These are phyloP conservation scores for Bipolaris zeicola DNA, from an alignment of 2,329 filamentous ascomycete genomes.

Conservation along the genomic window DNA sequence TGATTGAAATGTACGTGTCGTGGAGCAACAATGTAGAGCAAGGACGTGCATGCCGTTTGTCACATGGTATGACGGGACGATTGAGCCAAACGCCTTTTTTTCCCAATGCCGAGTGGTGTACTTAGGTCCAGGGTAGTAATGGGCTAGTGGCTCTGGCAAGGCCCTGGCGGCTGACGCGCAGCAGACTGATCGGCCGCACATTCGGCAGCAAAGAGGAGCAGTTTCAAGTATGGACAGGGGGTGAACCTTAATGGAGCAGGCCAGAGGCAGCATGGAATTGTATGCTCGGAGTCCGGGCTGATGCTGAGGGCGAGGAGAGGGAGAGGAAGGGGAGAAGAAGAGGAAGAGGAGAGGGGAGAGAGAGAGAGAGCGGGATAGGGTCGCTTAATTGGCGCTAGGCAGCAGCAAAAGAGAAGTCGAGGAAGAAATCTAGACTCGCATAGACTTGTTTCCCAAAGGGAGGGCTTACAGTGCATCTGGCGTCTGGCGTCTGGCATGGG, in stretches of 20 bases:
- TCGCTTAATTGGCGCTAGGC: not conserved
- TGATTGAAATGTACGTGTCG: not conserved
- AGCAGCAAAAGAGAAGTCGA: not conserved
- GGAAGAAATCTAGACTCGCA: constrained; percentile 6
- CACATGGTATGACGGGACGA: not conserved
- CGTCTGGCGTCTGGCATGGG: not conserved
- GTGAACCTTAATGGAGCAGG: not conserved
- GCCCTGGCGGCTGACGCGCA: constrained; percentile 2
- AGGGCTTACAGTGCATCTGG: not conserved
- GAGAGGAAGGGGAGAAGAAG: not conserved
- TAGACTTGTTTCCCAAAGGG: not conserved
- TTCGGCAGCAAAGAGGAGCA: not conserved
- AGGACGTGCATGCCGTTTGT: not conserved
- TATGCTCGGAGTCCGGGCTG: too few relatives aligned
- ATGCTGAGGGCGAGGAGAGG: too few relatives aligned
- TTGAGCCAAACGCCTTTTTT: constrained; percentile 1
- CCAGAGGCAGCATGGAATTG: too few relatives aligned
- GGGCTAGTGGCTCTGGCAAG: not conserved
- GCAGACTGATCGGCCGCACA: constrained; percentile 6
- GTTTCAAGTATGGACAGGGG: not conserved
- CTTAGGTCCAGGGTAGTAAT: not conserved
- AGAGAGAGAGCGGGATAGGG: not conserved
- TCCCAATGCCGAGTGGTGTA: not conserved
- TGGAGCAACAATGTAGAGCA: not conserved
- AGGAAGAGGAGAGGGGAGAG: not conserved